Evolutionary conservation across 116 monocot genomes (phyloP), one percentile per base, ranked within the genome.

Genomic region (Zostera marina): DNA sequence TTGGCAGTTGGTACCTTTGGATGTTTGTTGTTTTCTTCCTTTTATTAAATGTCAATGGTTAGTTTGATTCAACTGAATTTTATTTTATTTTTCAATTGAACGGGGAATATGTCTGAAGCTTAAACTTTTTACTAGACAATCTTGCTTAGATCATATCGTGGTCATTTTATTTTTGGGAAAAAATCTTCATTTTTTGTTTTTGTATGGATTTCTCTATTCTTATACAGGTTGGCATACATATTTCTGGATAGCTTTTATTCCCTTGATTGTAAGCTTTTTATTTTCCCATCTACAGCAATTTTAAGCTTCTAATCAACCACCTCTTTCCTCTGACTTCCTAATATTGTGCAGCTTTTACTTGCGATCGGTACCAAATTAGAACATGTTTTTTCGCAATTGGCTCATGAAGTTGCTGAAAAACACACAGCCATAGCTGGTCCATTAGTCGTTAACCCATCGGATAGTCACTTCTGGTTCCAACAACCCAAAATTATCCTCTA

Each of bases 1-100:
- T 47, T 58, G 68, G 54, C 65, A 88, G 88, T 46, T 88, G 83
- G 88, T 80, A 83, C 41, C 83, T 83, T 17, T 88, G 88, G 88
- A 42, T 74, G 5, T 78, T 88, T 54, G 75, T 77, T 49, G 63
- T 88, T 26, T 22, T 88, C 48, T 83, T 80, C 65, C 58, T 88
- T 60, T 72, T 88, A 70, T 66, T 88, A 32, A 76, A 77, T 58
- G 55, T 88, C 53, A 53, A 71, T 45, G 80, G 88, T 88, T 69
- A 53, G 55, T 10, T 60, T 20, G 22, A 24, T 20, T 44, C 11
- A 16, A 17, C 42, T 59, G 11, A 10, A 39, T 17, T 42, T 15
- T 13, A 14, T 17, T 26, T 11, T 10, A 7, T 9, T 1, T 15
- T 19, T 41, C 47, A 47, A 47, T 47, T 47, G 7, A 6, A 14